These are phyloP conservation scores for Claviceps cyperi DNA, from an alignment of 2,329 filamentous ascomycete species.

Conservation along the genomic window DNA sequence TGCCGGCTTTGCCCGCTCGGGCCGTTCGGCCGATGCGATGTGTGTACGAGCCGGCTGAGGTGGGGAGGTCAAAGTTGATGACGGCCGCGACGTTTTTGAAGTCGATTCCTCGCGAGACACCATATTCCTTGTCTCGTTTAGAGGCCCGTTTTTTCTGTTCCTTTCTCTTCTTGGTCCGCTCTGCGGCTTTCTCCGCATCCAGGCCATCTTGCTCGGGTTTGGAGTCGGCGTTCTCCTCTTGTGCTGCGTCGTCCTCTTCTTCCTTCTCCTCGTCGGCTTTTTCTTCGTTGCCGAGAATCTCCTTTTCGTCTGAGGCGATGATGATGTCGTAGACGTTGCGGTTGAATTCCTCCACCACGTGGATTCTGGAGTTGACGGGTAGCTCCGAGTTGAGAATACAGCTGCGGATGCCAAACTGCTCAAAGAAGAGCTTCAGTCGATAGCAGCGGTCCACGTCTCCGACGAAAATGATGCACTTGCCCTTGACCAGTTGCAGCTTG, in stretches of 20 bases:
- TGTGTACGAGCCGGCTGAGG: conserved; percentile 82
- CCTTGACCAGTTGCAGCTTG: conserved; percentile 85
- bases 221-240: conserved; percentile 9
- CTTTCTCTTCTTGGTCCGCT: conserved; percentile 5
- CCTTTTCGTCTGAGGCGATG: conserved; percentile 86
- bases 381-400: conserved; percentile 90
- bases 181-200: conserved; percentile 13
- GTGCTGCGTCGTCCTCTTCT: conserved; percentile 30
- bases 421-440: conserved; percentile 82
- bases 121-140: conserved; percentile 71
- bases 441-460: conserved; percentile 80
- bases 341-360: conserved; percentile 96
- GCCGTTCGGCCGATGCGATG: conserved; percentile 92
- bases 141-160: conserved; percentile 29
- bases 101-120: conserved; percentile 85
- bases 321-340: conserved; percentile 95
- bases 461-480: conserved; percentile 64
- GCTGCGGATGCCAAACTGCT: conserved; percentile 90
- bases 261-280: conserved; percentile 24
- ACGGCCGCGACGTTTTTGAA: conserved; percentile 92
- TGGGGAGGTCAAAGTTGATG: conserved; percentile 91
- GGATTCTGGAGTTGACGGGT: conserved; percentile 80
- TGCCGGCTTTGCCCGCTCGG: conserved; percentile 78
- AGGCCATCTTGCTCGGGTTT: too few relatives aligned
- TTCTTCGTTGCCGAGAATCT: conserved; percentile 57